Base-by-base conservation (phyloP, 768 basidiomycete species). In the Lactifluus volemus region DNA sequence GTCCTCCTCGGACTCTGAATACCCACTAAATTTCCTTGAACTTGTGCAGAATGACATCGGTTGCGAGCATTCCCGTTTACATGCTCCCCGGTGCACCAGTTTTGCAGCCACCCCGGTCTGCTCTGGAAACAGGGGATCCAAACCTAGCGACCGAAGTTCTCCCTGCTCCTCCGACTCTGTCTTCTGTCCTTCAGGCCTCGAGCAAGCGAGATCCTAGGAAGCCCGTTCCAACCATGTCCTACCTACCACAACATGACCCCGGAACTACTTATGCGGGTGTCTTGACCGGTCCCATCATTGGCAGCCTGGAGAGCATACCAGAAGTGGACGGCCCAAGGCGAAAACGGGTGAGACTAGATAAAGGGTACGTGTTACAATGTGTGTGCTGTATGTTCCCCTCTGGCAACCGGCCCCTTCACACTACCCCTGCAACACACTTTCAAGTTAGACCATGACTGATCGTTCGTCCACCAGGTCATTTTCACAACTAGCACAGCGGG, bases 111-210 rank as follows among this genome's bases (percentile, higher is more conserved):
- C 76, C 85, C 68, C 87, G 91, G 74, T 82, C 90, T 59, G 89
- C 90, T 72, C 85, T 88, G 67, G 89, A 93, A 78, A 75, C 86
- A 58, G 63, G 63, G 45, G 65, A 66, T 47, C 32, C 65, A 50
- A 79, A 81, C 65, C 80, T 92, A 68, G 90, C 92, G 64, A 93
- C 91, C 62, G 91, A 92, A 80, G 87, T 93, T 76, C 81, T 93
- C 68, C 91, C 91, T 70, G 90, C 89, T 29, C 91, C 91, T 61
- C 91, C 91, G 55, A 83, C 89, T 65, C 73, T 90, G 64, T 76
- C 79, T 65, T 83, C 86, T 68, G 75, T 84, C 60, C 86, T 85
- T 74, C 87, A 88, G 75, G 75, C 81, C 68, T 77, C 67, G 39
- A 61, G 81, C 57, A 88, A 86, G 76, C 84, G 87, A 71, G 89